Evolutionary conservation across 306 rosid genomes (phyloP).

Genomic region (Hippophae rhamnoides): DNA sequence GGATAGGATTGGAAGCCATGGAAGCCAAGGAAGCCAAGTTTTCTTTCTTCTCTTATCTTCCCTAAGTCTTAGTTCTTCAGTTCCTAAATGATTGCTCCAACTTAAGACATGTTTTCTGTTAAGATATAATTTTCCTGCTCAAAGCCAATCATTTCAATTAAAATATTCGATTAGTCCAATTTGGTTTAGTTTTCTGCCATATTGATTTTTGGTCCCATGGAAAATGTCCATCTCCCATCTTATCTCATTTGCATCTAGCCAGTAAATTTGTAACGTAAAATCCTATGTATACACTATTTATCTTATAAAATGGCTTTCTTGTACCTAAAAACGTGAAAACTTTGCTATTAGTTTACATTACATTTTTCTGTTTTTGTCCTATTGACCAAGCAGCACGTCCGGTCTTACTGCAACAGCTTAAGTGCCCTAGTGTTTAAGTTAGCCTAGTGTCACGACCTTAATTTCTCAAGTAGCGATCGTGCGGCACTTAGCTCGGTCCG

Average conservation of each 20-base stretch:
- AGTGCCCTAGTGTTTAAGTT: not conserved
- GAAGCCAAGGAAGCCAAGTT: too few species aligned
- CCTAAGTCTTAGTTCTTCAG: too few species aligned
- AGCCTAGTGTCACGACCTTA: too few species aligned
- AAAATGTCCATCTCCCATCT: not conserved
- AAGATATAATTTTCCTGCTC: too few species aligned
- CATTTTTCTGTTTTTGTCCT: not conserved
- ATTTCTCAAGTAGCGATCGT: too few species aligned
- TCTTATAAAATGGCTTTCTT: not conserved
- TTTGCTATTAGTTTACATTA: not conserved
- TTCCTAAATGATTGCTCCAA: too few species aligned
- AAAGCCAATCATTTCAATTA: too few species aligned
- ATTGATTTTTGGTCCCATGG: not conserved
- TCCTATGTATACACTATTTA: not conserved
- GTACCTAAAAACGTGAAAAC: not conserved
- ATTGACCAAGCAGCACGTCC: not conserved
- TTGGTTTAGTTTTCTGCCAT: not conserved
- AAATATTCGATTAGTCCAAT: not conserved
- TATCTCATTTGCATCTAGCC: not conserved
- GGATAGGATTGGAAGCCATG: too few species aligned
- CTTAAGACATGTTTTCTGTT: too few species aligned
- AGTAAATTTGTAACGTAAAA: not conserved
- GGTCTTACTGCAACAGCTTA: not conserved
- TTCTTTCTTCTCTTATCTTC: too few species aligned
- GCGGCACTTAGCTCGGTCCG: too few species aligned